Percentiles rank a stretch among this genome's conserved stretches.
Conservation (phyloP, 139 green algal genomes). For the Tetradesmus obliquus region DNA sequence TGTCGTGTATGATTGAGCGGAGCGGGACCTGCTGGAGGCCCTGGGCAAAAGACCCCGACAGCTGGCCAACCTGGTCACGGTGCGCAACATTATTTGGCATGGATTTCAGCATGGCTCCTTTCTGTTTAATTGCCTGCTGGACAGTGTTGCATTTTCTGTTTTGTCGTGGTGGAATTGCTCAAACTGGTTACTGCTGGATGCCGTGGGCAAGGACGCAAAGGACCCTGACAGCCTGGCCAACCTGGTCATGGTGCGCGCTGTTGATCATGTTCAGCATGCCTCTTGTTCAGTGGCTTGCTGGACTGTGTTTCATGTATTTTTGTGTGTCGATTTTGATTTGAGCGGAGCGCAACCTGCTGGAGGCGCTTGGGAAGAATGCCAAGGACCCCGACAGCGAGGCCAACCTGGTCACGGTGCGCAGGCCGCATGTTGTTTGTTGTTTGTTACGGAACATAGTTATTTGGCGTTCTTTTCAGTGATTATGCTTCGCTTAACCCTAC, state of each 20-base stretch:
- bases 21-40: constrained; percentile 66
- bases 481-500: no score
- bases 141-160: no score
- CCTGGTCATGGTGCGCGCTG: constrained; percentile 69
- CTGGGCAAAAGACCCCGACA: constrained; percentile 91
- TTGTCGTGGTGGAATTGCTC: constrained; percentile 25
- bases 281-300: no score
- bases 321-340: neutral
- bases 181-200: constrained; percentile 15
- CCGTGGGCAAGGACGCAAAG: constrained; percentile 85
- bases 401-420: constrained; percentile 69
- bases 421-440: no score
- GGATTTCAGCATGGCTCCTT: no score
- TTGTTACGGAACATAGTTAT: no score
- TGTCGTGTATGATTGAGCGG: neutral
- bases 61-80: constrained; percentile 93
- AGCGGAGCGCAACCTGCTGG: constrained; percentile 46
- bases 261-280: no score
- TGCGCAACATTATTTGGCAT: neutral
- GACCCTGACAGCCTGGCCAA: constrained; percentile 95
- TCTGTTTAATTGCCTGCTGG: no score
- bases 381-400: constrained; percentile 93
- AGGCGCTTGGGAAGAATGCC: constrained; percentile 89
- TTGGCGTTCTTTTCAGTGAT: no score
- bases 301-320: neutral